These are phyloP conservation scores for Cryphonectria parasitica DNA, from an alignment of 2,329 filamentous ascomycete genomes.

Conservation along the genomic window DNA sequence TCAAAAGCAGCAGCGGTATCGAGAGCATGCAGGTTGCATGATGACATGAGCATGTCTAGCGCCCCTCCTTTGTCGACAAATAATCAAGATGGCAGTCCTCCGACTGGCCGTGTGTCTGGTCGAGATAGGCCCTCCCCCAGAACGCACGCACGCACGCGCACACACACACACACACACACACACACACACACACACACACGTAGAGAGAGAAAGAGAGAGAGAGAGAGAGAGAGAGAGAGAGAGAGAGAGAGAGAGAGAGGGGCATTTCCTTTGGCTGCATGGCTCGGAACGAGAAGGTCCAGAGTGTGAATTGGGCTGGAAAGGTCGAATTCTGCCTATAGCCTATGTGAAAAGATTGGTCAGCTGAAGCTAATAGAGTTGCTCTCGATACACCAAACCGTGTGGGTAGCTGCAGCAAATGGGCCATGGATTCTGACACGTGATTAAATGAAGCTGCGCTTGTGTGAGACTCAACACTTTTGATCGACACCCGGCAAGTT, in stretches of 20 bases:
- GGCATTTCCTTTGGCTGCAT: background rate
- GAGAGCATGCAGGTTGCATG: constrained; percentile 10
- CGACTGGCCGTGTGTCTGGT: background rate
- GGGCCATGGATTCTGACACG: constrained; percentile 15
- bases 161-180: background rate
- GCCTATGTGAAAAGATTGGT: background rate
- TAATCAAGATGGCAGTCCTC: background rate
- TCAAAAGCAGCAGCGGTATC: background rate
- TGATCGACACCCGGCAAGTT: background rate
- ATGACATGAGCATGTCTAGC: constrained; percentile 17
- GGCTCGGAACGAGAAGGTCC: background rate
- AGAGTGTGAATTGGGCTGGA: background rate
- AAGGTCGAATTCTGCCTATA: background rate
- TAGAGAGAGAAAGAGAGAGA: too few relatives aligned
- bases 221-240: too few relatives aligned
- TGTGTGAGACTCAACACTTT: constrained; percentile 11
- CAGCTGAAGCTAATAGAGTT: background rate
- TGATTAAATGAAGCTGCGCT: constrained; percentile 18
- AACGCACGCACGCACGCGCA: too few relatives aligned
- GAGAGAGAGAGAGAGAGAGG: too few relatives aligned
- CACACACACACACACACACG: too few relatives aligned
- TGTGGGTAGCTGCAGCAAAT: background rate
- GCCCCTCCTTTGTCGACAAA: constrained; percentile 4
- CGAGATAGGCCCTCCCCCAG: background rate
- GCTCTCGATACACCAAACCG: background rate